These are phyloP conservation scores for Lentinula aciculospora DNA, from an alignment of 768 basidiomycete genomes.

Conservation along the genomic window DNA sequence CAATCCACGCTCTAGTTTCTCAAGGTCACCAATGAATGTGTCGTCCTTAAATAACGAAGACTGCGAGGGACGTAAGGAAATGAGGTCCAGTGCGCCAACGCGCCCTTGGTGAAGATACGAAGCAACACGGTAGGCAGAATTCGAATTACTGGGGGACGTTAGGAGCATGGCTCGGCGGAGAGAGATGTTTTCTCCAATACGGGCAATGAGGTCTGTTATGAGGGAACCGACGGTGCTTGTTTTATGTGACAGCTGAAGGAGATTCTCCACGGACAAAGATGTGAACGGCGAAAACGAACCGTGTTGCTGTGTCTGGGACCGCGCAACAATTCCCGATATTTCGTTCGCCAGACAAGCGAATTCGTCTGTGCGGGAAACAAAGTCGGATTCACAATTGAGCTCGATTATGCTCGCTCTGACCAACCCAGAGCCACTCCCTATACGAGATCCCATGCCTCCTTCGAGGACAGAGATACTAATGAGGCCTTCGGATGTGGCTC, in stretches of 20 bases:
- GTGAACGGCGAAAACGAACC: conserved; percentile 30
- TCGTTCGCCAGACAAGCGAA: conserved; percentile 74
- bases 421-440: conserved; percentile 31
- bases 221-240: conserved; percentile 51
- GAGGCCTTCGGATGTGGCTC: conserved; percentile 73
- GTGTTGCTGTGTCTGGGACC: conserved; percentile 47
- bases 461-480: conserved; percentile 74
- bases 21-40: conserved; percentile 51
- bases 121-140: conserved; percentile 36
- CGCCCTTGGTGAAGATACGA: conserved; percentile 68
- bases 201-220: conserved; percentile 65
- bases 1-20: conserved; percentile 65
- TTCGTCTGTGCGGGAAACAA: conserved; percentile 81
- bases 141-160: conserved; percentile 27
- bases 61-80: conserved; percentile 44
- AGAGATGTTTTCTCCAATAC: conserved; percentile 76
- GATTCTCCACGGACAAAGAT: conserved; percentile 43
- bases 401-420: conserved; percentile 85
- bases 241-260: conserved; percentile 33
- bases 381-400: conserved; percentile 95
- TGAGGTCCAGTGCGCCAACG: conserved; percentile 51
- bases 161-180: conserved; percentile 49
- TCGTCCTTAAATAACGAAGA: conserved; percentile 40
- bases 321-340: conserved; percentile 81
- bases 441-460: conserved; percentile 40